phyloP scores from a whole-genome alignment of 192 early-diverging fungal species.

The Phycomyces nitens region DNA sequence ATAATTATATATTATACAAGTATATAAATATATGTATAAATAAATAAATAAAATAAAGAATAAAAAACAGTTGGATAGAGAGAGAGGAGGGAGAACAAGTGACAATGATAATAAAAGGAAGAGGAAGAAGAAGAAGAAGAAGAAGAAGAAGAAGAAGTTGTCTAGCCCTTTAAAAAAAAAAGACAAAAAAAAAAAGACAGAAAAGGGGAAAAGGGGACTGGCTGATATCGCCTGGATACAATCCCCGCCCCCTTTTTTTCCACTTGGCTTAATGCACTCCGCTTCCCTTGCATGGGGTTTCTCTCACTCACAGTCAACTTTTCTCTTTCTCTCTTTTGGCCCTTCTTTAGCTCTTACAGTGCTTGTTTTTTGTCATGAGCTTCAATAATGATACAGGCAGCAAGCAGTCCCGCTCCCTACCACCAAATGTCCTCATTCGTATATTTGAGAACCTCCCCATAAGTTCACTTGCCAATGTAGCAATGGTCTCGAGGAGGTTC shows the following conservation, averaged over 20 bases:
- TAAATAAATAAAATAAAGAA: too few species aligned
- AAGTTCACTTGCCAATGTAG: conserved; percentile 43
- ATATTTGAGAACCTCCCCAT: conserved; percentile 47
- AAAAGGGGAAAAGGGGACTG: neutral
- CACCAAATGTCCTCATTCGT: conserved; percentile 46
- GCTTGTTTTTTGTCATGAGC: neutral
- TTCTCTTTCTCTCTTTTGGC: too few species aligned
- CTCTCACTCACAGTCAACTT: too few species aligned
- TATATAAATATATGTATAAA: too few species aligned
- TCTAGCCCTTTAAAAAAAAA: neutral
- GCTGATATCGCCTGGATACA: neutral
- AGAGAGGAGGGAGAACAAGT: neutral
- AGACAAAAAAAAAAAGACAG: neutral
- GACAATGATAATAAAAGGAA: too few species aligned
- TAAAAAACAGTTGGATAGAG: too few species aligned
- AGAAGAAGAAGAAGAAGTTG: neutral
- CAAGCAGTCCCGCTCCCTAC: conserved; percentile 16
- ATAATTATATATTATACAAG: too few species aligned
- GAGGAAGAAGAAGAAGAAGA: neutral
- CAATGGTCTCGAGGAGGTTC: conserved; percentile 63
- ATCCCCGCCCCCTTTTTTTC: neutral
- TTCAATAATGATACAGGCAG: neutral
- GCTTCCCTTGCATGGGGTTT: neutral
- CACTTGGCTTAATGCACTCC: neutral
- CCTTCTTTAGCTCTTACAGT: neutral